Base-by-base conservation (phyloP, 73 alveolate species). In the Loxodes magnus region DNA sequence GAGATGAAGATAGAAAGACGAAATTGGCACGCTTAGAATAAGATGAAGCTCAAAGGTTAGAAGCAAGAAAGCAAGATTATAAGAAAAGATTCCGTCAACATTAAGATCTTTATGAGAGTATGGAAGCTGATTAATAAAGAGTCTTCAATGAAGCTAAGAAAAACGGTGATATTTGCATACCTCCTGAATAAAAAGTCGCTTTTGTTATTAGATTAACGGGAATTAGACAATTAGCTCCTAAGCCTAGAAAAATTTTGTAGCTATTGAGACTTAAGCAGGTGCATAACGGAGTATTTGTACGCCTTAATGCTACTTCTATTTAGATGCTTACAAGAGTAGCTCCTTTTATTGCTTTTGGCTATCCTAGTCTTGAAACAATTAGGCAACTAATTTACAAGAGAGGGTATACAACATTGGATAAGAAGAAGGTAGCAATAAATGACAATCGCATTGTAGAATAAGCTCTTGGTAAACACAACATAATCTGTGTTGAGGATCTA, bases 401-500 rank as follows among this genome's bases (percentile, higher is more conserved):
- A 83, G 97, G 97, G 17, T 73, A 58, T 67, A 94, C 87, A 34
- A 85, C 79, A 81, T 82, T 87, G 43, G 72, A 77, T 65, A 83
- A 88, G 27, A 23, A 81, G 41, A 82, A 94, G 73, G 63, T 87
- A 61, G 94, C 97, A 27, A 71, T 87, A 49, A 54, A 82, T 34
- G 91, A 87, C 77, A 92, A 92, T 76, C 62, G 55, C 50, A 73
- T 87, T 71, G 77, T 92, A 51, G 97, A 85, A 68, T 54, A 81
- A 48, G 68, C 73, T 4, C 84, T 92, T 48, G 95, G 95, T 38
- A 92, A 92, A 74, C 71, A 70, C 57, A 95, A 95, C 33, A 79
- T 87, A 56, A 60, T 77, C 35, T 80, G 95, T 67, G 78, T 92
- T 63, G 98, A 92, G 69, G 98, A 90, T 64, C 83, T 91, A 33